Conservation (phyloP, 768 basidiomycete genomes). For the Serendipita indica region DNA sequence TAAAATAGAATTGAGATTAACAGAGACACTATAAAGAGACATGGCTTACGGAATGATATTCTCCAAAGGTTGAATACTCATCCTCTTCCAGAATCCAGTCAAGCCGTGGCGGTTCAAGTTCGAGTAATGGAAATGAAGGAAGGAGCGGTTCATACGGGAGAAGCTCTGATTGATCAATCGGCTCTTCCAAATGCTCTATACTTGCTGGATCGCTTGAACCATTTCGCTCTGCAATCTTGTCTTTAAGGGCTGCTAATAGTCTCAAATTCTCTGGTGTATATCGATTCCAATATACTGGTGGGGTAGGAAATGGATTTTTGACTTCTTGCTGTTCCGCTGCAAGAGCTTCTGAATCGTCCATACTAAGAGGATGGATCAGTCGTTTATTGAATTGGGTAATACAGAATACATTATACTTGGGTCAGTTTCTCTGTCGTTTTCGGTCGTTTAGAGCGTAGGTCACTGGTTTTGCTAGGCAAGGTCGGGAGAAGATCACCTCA, state of each 20-base stretch:
- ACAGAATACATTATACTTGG: too few species aligned
- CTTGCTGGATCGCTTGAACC: background rate
- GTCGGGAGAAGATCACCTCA: background rate
- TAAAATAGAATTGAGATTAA: background rate
- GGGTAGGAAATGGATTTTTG: background rate
- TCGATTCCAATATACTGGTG: conserved; percentile 1
- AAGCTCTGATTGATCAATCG: background rate
- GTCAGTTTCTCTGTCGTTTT: too few species aligned
- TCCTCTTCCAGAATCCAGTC: conserved; percentile 9
- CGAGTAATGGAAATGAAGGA: conserved; percentile 3
- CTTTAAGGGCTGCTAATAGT: background rate
- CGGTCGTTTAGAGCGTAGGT: too few species aligned
- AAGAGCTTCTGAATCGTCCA: conserved; percentile 2
- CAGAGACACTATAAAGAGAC: background rate
- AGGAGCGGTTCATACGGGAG: background rate
- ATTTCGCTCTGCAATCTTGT: background rate
- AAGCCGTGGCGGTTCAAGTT: conserved; percentile 1
- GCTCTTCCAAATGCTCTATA: background rate
- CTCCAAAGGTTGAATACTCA: background rate
- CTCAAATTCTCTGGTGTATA: conserved; percentile 4
- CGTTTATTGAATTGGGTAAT: too few species aligned
- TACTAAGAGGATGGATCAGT: background rate
- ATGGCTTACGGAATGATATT: background rate
- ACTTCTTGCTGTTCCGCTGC: conserved; percentile 1
- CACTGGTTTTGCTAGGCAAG: background rate